Conservation (phyloP, 108 stramenopile species). For the Asterionellopsis glacialis region DNA sequence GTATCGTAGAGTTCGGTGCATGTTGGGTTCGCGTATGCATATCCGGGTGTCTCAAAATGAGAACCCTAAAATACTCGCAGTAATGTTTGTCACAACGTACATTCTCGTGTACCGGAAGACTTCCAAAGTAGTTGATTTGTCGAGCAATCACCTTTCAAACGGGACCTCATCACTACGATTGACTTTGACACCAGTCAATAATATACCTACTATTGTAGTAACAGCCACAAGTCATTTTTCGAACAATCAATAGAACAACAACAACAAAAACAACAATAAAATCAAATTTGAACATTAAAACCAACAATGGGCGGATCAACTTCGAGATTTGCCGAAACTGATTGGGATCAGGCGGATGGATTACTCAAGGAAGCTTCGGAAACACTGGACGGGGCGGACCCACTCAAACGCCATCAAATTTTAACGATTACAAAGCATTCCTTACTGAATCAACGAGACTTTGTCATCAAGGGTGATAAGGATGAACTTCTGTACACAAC, state of each 20-base stretch:
- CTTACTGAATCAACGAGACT: conserved; percentile 17
- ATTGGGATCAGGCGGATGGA: conserved; percentile 19
- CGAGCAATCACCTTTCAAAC: too few relatives aligned
- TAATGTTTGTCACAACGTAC: too few relatives aligned
- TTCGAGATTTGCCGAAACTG: conserved; percentile 18
- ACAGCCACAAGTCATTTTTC: neutral
- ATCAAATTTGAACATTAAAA: neutral
- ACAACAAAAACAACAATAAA: neutral
- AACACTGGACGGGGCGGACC: conserved; percentile 11
- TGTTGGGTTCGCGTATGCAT: too few relatives aligned
- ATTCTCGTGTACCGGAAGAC: too few relatives aligned
- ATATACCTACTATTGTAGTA: neutral
- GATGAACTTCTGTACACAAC: conserved; percentile 9
- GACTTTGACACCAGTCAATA: too few relatives aligned
- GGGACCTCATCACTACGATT: too few relatives aligned
- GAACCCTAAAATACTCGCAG: too few relatives aligned
- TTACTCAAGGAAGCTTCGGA: conserved; percentile 13
- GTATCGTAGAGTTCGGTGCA: too few relatives aligned
- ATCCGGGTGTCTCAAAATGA: too few relatives aligned
- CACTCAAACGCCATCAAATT: conserved; percentile 6
- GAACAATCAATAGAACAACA: neutral
- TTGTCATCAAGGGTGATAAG: conserved; percentile 13
- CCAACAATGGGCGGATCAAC: conserved; percentile 19
- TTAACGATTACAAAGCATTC: conserved; percentile 14
- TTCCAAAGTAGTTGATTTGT: too few relatives aligned